phyloP scores from a whole-genome alignment of 495 filamentous ascomycete genomes.

The Xylaria flabelliformis region DNA sequence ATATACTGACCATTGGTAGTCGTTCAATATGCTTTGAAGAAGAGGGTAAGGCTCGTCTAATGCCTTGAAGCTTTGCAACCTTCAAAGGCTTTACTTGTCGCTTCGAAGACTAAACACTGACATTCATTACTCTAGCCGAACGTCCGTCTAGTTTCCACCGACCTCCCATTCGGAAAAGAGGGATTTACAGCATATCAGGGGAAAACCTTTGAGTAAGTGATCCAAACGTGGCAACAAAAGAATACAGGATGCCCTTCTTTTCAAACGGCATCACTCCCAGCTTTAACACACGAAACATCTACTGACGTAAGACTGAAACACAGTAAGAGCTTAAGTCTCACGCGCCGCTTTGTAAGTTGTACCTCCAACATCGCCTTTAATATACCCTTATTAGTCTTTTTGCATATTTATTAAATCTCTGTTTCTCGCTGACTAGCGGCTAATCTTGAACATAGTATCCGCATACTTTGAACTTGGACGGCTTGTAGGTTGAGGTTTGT shows the following conservation, averaged over 20 bases:
- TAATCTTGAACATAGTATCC: conserved; percentile 22
- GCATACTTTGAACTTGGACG: conserved; percentile 75
- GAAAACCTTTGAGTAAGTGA: conserved; percentile 70
- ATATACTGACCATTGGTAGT: conserved; percentile 55
- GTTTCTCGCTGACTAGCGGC: not conserved
- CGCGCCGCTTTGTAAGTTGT: conserved; percentile 67
- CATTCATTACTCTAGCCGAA: conserved; percentile 61
- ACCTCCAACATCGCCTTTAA: not conserved
- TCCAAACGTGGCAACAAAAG: not conserved
- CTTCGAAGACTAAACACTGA: not conserved
- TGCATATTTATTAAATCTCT: not conserved
- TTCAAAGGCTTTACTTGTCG: not conserved
- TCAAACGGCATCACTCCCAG: not conserved
- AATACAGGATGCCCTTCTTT: not conserved
- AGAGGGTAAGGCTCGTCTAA: conserved; percentile 52
- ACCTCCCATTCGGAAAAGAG: conserved; percentile 88
- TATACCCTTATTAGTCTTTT: not conserved
- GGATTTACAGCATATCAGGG: conserved; percentile 87
- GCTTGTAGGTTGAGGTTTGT: conserved; percentile 60
- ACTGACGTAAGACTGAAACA: not conserved
- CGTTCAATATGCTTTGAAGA: conserved; percentile 87
- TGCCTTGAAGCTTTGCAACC: not conserved
- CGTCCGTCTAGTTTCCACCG: conserved; percentile 90
- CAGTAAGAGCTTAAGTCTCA: conserved; percentile 68
- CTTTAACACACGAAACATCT: not conserved